Base-by-base conservation (phyloP, 75 land plant genomes). In the Ceratopteris richardii region DNA sequence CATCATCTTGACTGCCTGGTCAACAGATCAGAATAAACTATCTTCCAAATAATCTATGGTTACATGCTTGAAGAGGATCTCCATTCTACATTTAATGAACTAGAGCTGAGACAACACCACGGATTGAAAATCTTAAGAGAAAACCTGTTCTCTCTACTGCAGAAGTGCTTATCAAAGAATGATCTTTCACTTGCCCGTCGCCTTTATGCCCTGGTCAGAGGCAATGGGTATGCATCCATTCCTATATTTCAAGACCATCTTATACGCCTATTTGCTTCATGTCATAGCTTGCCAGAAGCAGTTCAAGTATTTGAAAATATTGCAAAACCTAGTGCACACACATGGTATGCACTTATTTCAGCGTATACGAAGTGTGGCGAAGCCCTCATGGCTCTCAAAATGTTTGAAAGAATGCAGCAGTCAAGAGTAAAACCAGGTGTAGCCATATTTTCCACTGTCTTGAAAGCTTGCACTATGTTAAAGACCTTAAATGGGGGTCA, bases 171-270 rank as follows among this genome's bases (percentile, higher is more conserved):
- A 4, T 9, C 9, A 33, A 3, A 33, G 9, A 33, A 9, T 9
- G 9, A 33, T 9, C 3, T 33, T 33, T 33, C 37, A 33, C 37
- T 33, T 33, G 50, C 50, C 22, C 50, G 57, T 2, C 22, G 57
- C 2, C 18, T 54, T 16, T 23, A 54, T 54, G 18, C 57, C 11
- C 23, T 54, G 23, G 16, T 54, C 3, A 17, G 11, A 28, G 23
- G 3, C 17, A 26, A 20, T 54, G 31, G 31, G 23, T 30, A 18
- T 17, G 22, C 29, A 2, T 20, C 31, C 3, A 23, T 54, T 26
- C 11, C 57, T 18, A 28, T 54, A 4, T 22, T 54, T n/a, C 31
- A 27, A 54, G 31, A 54, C 31, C 57, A 54, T 54, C 57, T 54
- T 2, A 54, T 54, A 28, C 57, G 57, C 31, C 23, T 54, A 16